phyloP scores from a whole-genome alignment of 2,329 filamentous ascomycete genomes.

The Paecilomyces variotii region DNA sequence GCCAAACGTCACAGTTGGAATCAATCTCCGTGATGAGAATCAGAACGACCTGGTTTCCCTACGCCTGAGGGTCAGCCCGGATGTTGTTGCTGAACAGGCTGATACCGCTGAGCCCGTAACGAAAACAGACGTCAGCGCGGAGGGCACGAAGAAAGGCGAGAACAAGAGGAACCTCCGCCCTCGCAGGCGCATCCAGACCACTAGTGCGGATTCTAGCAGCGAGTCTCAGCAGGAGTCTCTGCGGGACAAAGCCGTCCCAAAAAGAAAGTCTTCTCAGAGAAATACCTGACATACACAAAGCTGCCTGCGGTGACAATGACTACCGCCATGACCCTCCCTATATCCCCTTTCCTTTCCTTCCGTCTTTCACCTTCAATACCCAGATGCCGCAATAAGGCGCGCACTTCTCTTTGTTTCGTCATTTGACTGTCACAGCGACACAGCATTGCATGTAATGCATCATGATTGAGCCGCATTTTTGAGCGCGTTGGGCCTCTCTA shows the following conservation, averaged over 20 bases:
- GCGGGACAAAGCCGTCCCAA: not conserved
- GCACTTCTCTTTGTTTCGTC: not conserved
- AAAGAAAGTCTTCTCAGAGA: not conserved
- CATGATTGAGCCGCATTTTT: not conserved
- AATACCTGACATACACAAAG: not conserved
- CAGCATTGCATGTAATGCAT: not conserved
- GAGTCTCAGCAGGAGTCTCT: not conserved
- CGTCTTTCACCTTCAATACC: not conserved
- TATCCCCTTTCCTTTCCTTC: not conserved
- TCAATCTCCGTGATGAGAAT: slow-evolving; percentile 27
- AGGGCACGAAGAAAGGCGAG: not conserved
- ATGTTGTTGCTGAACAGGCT: slow-evolving; percentile 11
- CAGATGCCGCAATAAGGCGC: not conserved
- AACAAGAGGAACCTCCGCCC: not conserved
- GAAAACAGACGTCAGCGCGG: not conserved
- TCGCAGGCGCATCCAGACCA: not conserved
- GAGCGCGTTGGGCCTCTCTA: not conserved
- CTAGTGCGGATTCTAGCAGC: not conserved
- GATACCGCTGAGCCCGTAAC: not conserved
- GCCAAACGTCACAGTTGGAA: slow-evolving; percentile 31
- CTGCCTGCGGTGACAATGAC: not conserved
- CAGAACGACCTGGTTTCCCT: slow-evolving; percentile 31
- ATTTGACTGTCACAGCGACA: not conserved
- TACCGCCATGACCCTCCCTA: not conserved
- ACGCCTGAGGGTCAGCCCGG: slow-evolving; percentile 24